Evolutionary conservation across 768 basidiomycete genomes (phyloP).

Genomic region (Holtermanniella nyarrowii): DNA sequence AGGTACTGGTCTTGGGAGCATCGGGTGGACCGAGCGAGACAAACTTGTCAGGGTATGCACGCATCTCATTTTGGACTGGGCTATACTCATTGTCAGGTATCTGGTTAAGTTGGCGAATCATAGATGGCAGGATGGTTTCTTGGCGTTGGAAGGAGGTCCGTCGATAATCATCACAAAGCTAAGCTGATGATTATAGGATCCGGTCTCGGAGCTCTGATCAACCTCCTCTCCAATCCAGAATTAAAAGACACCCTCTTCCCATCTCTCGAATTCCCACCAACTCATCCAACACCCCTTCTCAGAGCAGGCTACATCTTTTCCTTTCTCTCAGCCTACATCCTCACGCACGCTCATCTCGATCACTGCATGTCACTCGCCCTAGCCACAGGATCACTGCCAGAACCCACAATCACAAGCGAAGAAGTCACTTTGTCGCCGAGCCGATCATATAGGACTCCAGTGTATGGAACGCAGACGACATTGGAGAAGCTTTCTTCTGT

Average conservation of each 20-base stretch:
- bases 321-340: conserved; percentile 52
- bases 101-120: conserved; percentile 60
- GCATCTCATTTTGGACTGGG: conserved; percentile 12
- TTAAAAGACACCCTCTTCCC: conserved; percentile 12
- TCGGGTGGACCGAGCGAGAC: conserved; percentile 87
- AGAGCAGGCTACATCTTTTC: conserved; percentile 38
- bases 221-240: conserved; percentile 45
- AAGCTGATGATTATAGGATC: conserved; percentile 52
- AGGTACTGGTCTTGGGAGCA: conserved; percentile 48
- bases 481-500: conserved; percentile 25
- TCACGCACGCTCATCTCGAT: conserved; percentile 86
- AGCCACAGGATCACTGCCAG: conserved; percentile 61
- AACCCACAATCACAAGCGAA: neutral
- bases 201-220: conserved; percentile 65
- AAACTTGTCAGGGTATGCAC: conserved; percentile 68
- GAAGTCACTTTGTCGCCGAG: no score
- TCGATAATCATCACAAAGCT: conserved; percentile 2
- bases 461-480: conserved; percentile 22
- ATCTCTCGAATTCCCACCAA: conserved; percentile 15
- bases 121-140: conserved; percentile 67
- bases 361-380: conserved; percentile 75
- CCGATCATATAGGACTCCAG: conserved; percentile 8
- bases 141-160: conserved; percentile 81
- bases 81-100: conserved; percentile 51
- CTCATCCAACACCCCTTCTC: conserved; percentile 21